Percentiles rank a stretch among this genome's conserved stretches.
phyloP scores from a whole-genome alignment of 768 basidiomycete genomes.

The Russula vinacea region DNA sequence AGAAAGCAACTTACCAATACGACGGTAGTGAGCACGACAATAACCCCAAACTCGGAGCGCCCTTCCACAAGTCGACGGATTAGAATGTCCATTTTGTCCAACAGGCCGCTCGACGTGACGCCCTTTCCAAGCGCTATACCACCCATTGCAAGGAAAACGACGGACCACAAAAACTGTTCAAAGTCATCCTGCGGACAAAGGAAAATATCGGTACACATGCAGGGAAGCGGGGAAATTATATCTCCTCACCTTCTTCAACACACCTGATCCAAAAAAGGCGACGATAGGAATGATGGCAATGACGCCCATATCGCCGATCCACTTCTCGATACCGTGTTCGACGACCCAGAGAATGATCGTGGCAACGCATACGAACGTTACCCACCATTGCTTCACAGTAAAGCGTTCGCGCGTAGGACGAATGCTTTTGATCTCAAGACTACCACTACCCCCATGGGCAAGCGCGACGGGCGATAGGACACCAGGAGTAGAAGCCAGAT shows the following conservation, averaged over 20 bases:
- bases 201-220: neutral
- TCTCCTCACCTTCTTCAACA: constrained; percentile 81
- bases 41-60: constrained; percentile 63
- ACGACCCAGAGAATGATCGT: constrained; percentile 92
- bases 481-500: constrained; percentile 90
- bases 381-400: constrained; percentile 85
- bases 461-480: constrained; percentile 71
- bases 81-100: constrained; percentile 67
- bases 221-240: neutral
- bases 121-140: constrained; percentile 96
- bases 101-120: constrained; percentile 82
- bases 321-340: constrained; percentile 69
- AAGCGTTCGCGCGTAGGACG: constrained; percentile 80
- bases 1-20: constrained; percentile 34
- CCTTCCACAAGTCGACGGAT: constrained; percentile 61
- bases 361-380: constrained; percentile 71
- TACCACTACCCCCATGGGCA: constrained; percentile 69
- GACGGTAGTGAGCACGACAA: constrained; percentile 50
- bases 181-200: constrained; percentile 71
- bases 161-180: constrained; percentile 90
- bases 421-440: constrained; percentile 81
- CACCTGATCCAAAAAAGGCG: constrained; percentile 90
- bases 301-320: constrained; percentile 94
- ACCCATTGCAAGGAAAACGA: constrained; percentile 96
- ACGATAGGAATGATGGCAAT: constrained; percentile 92